Evolutionary conservation across 805 yeast genomes (phyloP), one percentile per base, ranked within the genome.

Genomic region (Wickerhamiella kazuoi): DNA sequence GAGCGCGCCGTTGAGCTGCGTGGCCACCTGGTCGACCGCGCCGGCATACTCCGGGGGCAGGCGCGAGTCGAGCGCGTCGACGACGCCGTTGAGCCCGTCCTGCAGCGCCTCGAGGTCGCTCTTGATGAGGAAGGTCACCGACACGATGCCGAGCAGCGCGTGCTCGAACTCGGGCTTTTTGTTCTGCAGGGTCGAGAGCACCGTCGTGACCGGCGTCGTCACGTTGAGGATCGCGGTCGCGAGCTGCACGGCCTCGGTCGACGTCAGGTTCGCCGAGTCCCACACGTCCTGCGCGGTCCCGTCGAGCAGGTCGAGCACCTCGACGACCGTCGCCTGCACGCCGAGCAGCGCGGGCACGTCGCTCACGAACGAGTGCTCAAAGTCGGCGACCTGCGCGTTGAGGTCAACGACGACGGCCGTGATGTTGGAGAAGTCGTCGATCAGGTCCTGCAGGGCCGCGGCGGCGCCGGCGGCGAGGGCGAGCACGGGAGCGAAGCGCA

Each of bases 281-380:
- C 39, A 44, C 14, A 48, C 30, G 26, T 44, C 50, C 16, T 46
- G 50, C 6, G 39, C 40, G 14, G 43, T n/a, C 4, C 32, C 30
- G n/a, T 36, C 42, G n/a, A 48, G 33, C 30, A 15, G 21, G n/a
- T 28, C 26, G 19, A 43, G 44, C 3, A 46, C 28, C 20, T 38
- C 42, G 2, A 36, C 20, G 30, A 21, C 36, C 21, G 32, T n/a
- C 15, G 15, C 5, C 31, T 45, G 44, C 19, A 48, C 29, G 21
- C 35, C 23, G 7, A 31, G 8, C 21, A 48, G 37, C 14, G 43
- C 41, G 30, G 30, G 35, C 11, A 43, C 6, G 31, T 46, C 44
- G 14, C 28, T 39, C 21, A 33, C 31, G 7, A 19, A 30, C 31
- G 28, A 34, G 33, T 26, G 26, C 5, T 29, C 24, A 39, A 43